phyloP scores from a whole-genome alignment of 73 alveolate species.

The Paramecium caudatum region DNA sequence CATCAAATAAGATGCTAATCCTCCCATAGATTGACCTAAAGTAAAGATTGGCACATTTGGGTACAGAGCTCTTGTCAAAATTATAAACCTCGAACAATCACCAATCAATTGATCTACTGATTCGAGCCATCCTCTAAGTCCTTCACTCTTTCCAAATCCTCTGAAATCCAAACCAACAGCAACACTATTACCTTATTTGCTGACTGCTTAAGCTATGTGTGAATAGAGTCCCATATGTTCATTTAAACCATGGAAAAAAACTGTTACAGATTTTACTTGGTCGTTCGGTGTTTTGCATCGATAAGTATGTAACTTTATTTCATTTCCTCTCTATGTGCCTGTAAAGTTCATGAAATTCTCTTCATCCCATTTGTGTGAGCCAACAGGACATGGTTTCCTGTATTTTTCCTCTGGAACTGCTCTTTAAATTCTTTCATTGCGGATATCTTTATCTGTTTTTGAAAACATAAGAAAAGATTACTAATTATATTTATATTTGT shows the following conservation, averaged over 20 bases:
- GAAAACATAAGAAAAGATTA: constrained; percentile 30
- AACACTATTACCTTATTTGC: background rate
- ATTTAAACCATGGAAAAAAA: constrained; percentile 46
- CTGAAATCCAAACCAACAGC: constrained; percentile 46
- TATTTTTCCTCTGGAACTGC: constrained; percentile 37
- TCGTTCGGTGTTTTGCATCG: background rate
- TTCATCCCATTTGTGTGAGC: constrained; percentile 12
- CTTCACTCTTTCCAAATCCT: constrained; percentile 64
- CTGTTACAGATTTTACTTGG: constrained; percentile 32
- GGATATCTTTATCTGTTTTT: constrained; percentile 26
- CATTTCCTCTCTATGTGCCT: background rate
- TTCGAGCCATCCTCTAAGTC: constrained; percentile 12
- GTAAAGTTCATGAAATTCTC: background rate
- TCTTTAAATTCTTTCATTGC: constrained; percentile 4
- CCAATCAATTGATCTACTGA: background rate
- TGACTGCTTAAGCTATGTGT: constrained; percentile 13
- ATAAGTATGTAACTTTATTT: constrained; percentile 19
- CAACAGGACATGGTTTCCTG: constrained; percentile 29
- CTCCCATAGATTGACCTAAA: constrained; percentile 49
- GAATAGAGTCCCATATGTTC: constrained; percentile 41
- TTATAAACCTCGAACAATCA: constrained; percentile 31
- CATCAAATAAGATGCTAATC: constrained; percentile 48
- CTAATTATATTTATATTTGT: too few species aligned
- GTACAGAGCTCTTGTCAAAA: background rate
- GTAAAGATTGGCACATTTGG: background rate